phyloP scores from a whole-genome alignment of 2,329 filamentous ascomycete species.

The Microcera coccophila region DNA sequence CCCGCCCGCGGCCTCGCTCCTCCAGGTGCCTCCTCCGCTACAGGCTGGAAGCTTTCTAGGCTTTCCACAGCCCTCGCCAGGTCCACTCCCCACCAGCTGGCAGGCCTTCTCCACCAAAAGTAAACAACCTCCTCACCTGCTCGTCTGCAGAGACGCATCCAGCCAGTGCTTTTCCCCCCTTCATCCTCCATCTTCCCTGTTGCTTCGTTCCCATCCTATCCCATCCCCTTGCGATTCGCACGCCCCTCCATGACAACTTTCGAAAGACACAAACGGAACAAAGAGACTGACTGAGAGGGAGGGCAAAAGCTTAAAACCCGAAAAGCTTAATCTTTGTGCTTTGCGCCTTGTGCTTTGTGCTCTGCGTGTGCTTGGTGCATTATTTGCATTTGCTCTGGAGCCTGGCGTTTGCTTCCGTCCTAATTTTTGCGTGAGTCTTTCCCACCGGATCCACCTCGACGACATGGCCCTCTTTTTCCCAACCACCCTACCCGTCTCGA shows the following conservation, averaged over 20 bases:
- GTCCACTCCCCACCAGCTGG: neutral
- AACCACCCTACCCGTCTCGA: no score
- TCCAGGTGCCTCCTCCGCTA: no score
- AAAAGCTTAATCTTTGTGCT: no score
- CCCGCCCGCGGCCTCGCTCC: neutral
- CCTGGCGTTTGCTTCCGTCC: constrained; percentile 27
- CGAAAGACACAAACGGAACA: neutral
- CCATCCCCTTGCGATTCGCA: neutral
- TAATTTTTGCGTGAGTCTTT: constrained; percentile 22
- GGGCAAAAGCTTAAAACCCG: no score
- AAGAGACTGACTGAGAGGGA: neutral
- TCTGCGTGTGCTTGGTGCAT: constrained; percentile 17
- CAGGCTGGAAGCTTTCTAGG: no score
- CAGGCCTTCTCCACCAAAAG: neutral
- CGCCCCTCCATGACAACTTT: neutral
- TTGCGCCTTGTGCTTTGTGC: constrained; percentile 16
- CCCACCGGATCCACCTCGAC: constrained; percentile 15
- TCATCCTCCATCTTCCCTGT: neutral
- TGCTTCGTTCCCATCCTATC: neutral
- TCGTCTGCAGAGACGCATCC: neutral
- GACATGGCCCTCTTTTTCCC: no score
- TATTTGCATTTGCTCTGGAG: constrained; percentile 18
- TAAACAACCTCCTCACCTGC: neutral
- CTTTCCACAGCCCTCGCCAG: no score
- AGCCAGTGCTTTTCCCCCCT: neutral